phyloP scores from a whole-genome alignment of 495 filamentous ascomycete species.

The Xylaria acuta region DNA sequence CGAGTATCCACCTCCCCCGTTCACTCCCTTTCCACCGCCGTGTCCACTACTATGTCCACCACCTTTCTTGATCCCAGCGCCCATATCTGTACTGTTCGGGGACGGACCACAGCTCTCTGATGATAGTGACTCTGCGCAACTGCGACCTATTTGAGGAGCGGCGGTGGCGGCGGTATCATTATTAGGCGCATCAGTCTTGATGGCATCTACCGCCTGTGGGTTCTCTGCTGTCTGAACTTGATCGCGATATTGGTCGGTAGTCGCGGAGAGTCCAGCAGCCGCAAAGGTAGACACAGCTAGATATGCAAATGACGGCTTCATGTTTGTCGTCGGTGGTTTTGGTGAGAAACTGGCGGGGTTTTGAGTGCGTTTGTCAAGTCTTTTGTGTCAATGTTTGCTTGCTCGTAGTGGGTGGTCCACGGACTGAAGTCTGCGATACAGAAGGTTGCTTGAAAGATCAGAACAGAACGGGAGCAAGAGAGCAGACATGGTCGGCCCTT shows the following conservation, averaged over 20 bases:
- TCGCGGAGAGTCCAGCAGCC: background rate
- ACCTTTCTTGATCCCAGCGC: background rate
- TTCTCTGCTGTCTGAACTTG: background rate
- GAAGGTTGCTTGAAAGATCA: background rate
- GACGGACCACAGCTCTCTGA: background rate
- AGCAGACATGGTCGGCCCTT: background rate
- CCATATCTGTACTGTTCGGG: background rate
- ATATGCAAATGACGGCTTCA: background rate
- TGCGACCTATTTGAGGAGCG: background rate
- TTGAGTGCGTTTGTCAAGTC: background rate
- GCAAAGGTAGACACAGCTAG: background rate
- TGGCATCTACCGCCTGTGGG: background rate
- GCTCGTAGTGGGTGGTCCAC: background rate
- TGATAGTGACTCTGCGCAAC: background rate
- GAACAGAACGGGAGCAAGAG: background rate
- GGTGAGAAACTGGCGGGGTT: background rate
- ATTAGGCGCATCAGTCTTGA: background rate
- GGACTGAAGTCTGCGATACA: background rate
- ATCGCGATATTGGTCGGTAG: background rate
- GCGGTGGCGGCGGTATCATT: background rate
- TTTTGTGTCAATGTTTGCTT: background rate
- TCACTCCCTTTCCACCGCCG: background rate
- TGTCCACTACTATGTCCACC: no score
- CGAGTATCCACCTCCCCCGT: background rate
- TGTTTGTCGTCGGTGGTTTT: background rate